Conservation (phyloP, 1,284 basidiomycete genomes). For the Tilletia horrida region DNA sequence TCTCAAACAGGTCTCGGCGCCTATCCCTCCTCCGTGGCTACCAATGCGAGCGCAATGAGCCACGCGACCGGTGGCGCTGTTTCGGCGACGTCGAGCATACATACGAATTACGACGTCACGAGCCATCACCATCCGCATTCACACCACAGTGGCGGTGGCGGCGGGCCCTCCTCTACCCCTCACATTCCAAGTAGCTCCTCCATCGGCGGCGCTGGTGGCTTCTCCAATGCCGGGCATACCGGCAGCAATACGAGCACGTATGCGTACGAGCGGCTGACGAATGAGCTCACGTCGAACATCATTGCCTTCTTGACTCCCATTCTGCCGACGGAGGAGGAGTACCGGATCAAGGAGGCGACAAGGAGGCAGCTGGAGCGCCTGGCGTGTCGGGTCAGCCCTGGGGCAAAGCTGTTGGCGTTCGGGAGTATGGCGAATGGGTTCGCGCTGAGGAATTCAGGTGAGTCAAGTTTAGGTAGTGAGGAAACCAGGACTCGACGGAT, state of each 20-base stretch:
- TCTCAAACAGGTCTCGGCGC: too few relatives aligned
- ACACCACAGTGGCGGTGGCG: too few relatives aligned
- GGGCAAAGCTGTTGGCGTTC: conserved; percentile 85
- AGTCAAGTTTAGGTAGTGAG: conserved; percentile 54
- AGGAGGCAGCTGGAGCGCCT: conserved; percentile 87
- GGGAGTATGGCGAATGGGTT: conserved; percentile 86
- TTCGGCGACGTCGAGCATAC: too few relatives aligned
- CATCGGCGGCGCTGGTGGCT: background rate
- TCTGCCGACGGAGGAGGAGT: conserved; percentile 54
- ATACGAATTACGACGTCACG: too few relatives aligned
- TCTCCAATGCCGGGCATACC: background rate
- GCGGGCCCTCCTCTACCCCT: background rate
- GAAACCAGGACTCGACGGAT: too few relatives aligned
- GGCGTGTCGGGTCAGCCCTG: conserved; percentile 88
- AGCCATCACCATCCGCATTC: too few relatives aligned
- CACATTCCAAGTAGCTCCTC: background rate
- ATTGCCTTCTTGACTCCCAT: conserved; percentile 51
- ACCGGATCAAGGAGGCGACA: conserved; percentile 78
- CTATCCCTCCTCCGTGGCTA: too few relatives aligned
- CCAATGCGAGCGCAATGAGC: too few relatives aligned
- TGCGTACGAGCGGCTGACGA: conserved; percentile 47
- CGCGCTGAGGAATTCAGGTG: conserved; percentile 88
- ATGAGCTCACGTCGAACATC: conserved; percentile 51
- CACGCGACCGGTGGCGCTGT: too few relatives aligned
- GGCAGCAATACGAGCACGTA: conserved; percentile 10